Evolutionary conservation across 2,329 filamentous ascomycete species (phyloP).

Genomic region (Teratosphaeria viscida): DNA sequence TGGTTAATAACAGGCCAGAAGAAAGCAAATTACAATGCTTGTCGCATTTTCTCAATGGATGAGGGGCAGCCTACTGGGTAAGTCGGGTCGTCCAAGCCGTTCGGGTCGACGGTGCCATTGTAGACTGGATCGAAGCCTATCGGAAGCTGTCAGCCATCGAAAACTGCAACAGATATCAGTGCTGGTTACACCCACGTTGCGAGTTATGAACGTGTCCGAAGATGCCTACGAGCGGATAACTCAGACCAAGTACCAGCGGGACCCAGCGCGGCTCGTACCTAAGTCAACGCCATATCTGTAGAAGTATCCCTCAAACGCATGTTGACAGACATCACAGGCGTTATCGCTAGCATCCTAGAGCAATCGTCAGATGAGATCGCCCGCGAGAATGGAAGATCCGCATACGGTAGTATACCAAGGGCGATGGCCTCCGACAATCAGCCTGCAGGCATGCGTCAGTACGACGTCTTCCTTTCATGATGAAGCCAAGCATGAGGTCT

Average conservation of each 20-base stretch:
- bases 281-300: not conserved
- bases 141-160: not conserved
- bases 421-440: not conserved
- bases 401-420: not conserved
- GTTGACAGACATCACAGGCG: not conserved
- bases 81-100: not conserved
- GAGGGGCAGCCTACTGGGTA: not conserved
- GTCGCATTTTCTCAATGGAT: not conserved
- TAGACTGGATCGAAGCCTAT: not conserved
- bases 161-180: not conserved
- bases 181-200: not conserved
- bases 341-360: not conserved
- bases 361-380: not conserved
- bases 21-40: not conserved
- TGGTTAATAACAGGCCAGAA: not conserved
- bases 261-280: not conserved
- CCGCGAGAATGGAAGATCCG: not conserved
- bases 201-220: not conserved
- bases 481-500: conserved; percentile 12
- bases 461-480: not conserved
- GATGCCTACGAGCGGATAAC: not conserved
- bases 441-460: not conserved
- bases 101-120: not conserved
- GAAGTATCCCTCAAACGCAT: not conserved
- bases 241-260: not conserved